phyloP scores from a whole-genome alignment of 352 stramenopile genomes.

The Phytopythium cucurbitacearum region DNA sequence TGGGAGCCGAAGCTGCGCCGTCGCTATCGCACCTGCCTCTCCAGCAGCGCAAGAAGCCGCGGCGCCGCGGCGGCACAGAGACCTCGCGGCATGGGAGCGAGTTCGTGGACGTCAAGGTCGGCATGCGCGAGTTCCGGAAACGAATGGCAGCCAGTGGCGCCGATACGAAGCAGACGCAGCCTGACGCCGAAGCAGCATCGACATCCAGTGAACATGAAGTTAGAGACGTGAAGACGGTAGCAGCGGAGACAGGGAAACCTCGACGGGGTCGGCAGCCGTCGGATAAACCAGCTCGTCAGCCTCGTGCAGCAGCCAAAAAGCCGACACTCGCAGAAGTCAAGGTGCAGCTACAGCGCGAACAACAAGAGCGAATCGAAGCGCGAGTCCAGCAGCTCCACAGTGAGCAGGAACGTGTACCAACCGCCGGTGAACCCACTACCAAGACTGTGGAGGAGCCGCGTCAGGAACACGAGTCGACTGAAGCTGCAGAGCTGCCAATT shows the following conservation, averaged over 20 bases:
- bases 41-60: constrained; percentile 25
- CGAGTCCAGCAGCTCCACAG: constrained; percentile 43
- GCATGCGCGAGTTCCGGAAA: constrained; percentile 65
- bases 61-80: constrained; percentile 5
- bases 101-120: constrained; percentile 71
- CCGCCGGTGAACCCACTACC: constrained; percentile 1
- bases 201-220: background rate
- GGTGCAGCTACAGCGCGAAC: constrained; percentile 35
- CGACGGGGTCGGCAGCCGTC: background rate
- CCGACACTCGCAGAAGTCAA: constrained; percentile 41
- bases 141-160: constrained; percentile 25
- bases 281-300: background rate
- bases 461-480: background rate
- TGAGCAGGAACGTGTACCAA: background rate
- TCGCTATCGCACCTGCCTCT: background rate
- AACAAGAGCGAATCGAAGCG: constrained; percentile 42
- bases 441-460: background rate
- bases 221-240: background rate
- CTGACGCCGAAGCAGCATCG: constrained; percentile 2
- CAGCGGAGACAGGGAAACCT: background rate
- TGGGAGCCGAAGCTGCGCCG: background rate
- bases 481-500: background rate
- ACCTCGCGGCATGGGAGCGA: constrained; percentile 36
- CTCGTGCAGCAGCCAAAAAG: constrained; percentile 7
- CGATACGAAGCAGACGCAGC: constrained; percentile 1